Evolutionary conservation across 169 alveolate genomes (phyloP).

Genomic region (Cryptosporidium viatorum): DNA sequence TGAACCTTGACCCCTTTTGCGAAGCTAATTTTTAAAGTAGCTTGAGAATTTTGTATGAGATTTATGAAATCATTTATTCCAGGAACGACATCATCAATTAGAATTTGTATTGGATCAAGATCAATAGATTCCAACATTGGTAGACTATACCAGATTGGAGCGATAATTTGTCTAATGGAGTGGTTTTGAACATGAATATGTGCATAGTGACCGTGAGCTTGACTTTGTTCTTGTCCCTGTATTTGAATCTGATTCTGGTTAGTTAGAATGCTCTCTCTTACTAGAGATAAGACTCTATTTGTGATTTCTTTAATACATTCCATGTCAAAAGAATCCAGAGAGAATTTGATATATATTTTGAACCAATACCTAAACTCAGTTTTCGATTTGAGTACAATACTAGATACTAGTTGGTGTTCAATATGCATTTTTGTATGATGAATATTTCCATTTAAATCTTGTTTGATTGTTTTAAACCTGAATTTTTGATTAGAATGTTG

Average conservation of each 20-base stretch:
- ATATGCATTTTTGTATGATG: conserved; percentile 43
- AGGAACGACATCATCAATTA: conserved; percentile 13
- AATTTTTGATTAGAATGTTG: background rate
- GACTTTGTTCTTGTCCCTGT: background rate
- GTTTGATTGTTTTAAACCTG: background rate
- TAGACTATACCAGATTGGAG: conserved; percentile 20
- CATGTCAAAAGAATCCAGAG: conserved; percentile 20
- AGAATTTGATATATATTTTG: conserved; percentile 29
- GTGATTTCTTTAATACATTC: conserved; percentile 4
- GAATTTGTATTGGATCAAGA: conserved; percentile 21
- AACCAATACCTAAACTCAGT: conserved; percentile 56
- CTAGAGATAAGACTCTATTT: background rate
- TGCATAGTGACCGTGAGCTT: background rate
- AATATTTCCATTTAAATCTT: background rate
- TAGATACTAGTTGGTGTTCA: conserved; percentile 60
- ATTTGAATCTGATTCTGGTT: background rate
- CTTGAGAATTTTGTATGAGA: background rate
- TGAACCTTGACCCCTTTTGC: background rate
- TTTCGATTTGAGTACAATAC: conserved; percentile 17
- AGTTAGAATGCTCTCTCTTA: conserved; percentile 26
- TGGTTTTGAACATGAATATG: background rate
- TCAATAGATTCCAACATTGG: conserved; percentile 13
- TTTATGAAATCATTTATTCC: conserved; percentile 5
- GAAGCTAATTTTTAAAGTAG: background rate
- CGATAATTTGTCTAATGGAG: background rate